These are phyloP conservation scores for Didymellaceae sp. DNA, from an alignment of 2,329 filamentous ascomycete genomes.

Conservation along the genomic window DNA sequence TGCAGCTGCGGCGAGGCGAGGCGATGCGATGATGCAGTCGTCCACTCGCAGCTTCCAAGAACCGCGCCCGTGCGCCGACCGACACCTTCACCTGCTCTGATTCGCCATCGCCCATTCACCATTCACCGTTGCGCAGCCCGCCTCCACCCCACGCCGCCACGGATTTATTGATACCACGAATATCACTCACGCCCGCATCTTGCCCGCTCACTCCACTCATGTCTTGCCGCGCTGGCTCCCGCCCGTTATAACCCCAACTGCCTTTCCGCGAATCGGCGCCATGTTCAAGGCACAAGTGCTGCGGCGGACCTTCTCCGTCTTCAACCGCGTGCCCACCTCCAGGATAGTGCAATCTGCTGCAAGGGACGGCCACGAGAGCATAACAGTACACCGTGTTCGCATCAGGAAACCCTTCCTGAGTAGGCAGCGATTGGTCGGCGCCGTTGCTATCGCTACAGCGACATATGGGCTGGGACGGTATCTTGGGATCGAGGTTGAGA, in stretches of 20 bases:
- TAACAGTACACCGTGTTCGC: slow-evolving; percentile 50
- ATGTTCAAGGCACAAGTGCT: slow-evolving; percentile 50
- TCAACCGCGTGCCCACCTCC: slow-evolving; percentile 32
- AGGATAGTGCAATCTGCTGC: slow-evolving; percentile 34
- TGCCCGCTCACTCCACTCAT: too few species aligned
- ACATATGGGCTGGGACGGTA: slow-evolving; percentile 31
- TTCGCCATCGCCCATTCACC: slow-evolving; percentile 6
- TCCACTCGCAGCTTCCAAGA: slow-evolving; percentile 13
- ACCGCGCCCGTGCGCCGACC: slow-evolving; percentile 4
- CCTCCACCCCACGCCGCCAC: slow-evolving; percentile 2
- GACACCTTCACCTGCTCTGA: slow-evolving; percentile 7
- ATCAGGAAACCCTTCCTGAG: slow-evolving; percentile 44
- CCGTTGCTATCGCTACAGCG: slow-evolving; percentile 24
- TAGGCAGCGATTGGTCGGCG: slow-evolving; percentile 36
- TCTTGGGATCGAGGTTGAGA: slow-evolving; percentile 32
- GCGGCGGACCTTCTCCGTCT: slow-evolving; percentile 48
- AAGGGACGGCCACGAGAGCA: slow-evolving; percentile 39
- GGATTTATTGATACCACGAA: background rate
- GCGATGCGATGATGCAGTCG: slow-evolving; percentile 10
- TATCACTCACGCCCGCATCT: slow-evolving; percentile 6
- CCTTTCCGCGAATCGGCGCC: slow-evolving; percentile 28
- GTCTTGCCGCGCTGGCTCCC: slow-evolving; percentile 21
- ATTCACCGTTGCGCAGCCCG: background rate
- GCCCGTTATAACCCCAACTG: slow-evolving; percentile 20
- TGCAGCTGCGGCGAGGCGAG: slow-evolving; percentile 31